Evolutionary conservation across 306 rosid species (phyloP), one percentile per base, ranked within the genome.

Genomic region (Acmispon strigosus): DNA sequence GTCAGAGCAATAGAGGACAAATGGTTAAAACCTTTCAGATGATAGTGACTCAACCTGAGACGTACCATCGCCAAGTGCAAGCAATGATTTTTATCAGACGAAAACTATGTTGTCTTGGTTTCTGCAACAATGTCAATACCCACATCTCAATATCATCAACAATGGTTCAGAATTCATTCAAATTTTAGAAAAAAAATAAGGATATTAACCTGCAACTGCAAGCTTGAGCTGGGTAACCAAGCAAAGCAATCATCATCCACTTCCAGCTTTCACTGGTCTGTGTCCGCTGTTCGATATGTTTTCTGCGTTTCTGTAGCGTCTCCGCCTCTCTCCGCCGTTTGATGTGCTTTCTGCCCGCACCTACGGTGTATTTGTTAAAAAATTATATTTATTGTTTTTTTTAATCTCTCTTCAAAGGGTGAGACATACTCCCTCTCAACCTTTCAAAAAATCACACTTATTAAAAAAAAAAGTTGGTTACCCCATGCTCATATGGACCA

Each of bases 21-120:
- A 76, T 50, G 45, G 62, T 42, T 39, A 69, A 34, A 19, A 50
- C 66, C 70, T 78, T 77, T 60, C 8, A 27, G 71, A 69, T 14
- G 71, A 65, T 14, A 18, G 18, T n/a, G 75, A 44, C 48, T 75
- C 55, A 70, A 49, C 52, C 80, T 76, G 48, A 42, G 16, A 2
- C 50, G 36, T 37, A 80, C 76, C 80, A 70, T 72, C n/a, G n/a
- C 22, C 17, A 45, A 36, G 16, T 44, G 49, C 10, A 32, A 5
- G 1, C 2, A 32, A 32, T 32, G 6, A 1, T 32, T 32, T 32
- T 0, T 1, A 32, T 32, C 4, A 39, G 7, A 39, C n/a, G 3
- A 32, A 66, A 16, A 10, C 27, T 47, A 34, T 36, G 15, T 8
- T 68, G 41, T 37, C 51, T 20, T 41, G 16, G 3, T 70, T 24